Percentiles rank a stretch among this genome's conserved stretches.
These are phyloP conservation scores for Camillea tinctor DNA, from an alignment of 2,329 filamentous ascomycete genomes.

Conservation along the genomic window DNA sequence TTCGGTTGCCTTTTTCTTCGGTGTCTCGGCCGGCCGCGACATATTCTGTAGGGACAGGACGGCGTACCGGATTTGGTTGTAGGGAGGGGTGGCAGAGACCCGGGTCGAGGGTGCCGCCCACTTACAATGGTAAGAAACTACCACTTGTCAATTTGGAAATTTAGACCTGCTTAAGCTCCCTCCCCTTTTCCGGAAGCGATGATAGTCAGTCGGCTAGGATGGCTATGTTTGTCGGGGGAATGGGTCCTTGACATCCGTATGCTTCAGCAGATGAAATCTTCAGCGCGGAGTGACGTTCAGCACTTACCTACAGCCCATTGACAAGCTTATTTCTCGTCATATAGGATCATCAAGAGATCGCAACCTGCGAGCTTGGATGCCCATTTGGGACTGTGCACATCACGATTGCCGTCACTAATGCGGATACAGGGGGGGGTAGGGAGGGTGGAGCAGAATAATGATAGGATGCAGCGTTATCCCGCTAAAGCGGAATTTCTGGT, in stretches of 20 bases:
- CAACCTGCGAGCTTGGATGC: neutral
- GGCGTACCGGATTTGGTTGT: conserved; percentile 5
- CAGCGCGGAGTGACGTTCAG: conserved; percentile 22
- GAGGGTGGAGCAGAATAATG: neutral
- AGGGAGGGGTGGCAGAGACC: neutral
- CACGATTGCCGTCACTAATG: neutral
- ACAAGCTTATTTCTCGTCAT: conserved; percentile 1
- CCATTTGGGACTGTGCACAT: neutral
- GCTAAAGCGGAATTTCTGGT: neutral
- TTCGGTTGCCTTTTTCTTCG: conserved; percentile 9
- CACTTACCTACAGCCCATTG: neutral
- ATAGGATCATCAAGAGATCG: neutral
- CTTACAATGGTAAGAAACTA: conserved; percentile 13
- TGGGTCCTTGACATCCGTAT: conserved; percentile 24
- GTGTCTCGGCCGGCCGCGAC: conserved; percentile 15
- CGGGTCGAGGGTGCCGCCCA: neutral
- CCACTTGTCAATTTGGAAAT: conserved; percentile 2
- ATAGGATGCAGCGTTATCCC: neutral
- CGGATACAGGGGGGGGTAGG: neutral
- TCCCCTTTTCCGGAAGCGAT: conserved; percentile 22
- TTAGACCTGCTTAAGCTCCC: conserved; percentile 10
- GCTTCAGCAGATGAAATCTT: conserved; percentile 19
- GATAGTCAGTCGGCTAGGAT: conserved; percentile 26
- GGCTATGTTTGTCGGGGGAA: conserved; percentile 7
- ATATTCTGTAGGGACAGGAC: conserved; percentile 8